Evolutionary conservation across 1,284 basidiomycete genomes (phyloP).

Genomic region (Cutaneotrichosporon cyanovorans): DNA sequence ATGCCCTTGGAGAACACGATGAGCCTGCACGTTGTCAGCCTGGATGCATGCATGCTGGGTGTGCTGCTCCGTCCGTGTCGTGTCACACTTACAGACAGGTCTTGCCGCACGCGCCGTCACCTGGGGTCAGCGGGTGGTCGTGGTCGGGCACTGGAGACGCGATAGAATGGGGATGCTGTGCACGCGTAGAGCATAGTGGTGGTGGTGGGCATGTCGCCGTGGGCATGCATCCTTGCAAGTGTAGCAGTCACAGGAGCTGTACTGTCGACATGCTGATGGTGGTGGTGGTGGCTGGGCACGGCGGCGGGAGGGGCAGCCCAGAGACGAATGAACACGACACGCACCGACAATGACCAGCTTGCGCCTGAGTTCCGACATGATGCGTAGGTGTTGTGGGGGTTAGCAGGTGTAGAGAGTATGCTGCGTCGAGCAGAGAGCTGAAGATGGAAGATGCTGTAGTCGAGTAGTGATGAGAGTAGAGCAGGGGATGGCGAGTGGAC

Average conservation of each 20-base stretch:
- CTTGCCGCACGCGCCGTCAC: slow-evolving; percentile 52
- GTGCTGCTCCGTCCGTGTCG: not conserved
- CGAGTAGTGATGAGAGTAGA: too few species aligned
- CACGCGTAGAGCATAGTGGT: too few species aligned
- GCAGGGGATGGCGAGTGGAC: too few species aligned
- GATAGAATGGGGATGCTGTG: not conserved
- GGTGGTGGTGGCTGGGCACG: not conserved
- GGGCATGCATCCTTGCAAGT: too few species aligned
- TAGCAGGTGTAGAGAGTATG: too few species aligned
- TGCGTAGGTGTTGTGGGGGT: slow-evolving; percentile 3
- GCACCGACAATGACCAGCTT: slow-evolving; percentile 48
- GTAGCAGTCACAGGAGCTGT: too few species aligned
- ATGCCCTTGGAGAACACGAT: slow-evolving; percentile 66
- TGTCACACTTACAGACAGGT: slow-evolving; percentile 48
- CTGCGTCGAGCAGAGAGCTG: too few species aligned
- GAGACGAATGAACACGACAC: slow-evolving; percentile 15
- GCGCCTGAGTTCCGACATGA: slow-evolving; percentile 46
- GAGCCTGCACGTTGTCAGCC: slow-evolving; percentile 26
- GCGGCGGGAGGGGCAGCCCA: not conserved
- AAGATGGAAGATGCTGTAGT: not conserved
- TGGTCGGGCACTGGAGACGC: not conserved
- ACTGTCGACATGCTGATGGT: not conserved
- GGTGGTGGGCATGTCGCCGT: too few species aligned
- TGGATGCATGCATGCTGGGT: too few species aligned
- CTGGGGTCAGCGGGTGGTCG: slow-evolving; percentile 26